These are phyloP conservation scores for Scedosporium boydii DNA, from an alignment of 2,329 filamentous ascomycete genomes.

Conservation along the genomic window DNA sequence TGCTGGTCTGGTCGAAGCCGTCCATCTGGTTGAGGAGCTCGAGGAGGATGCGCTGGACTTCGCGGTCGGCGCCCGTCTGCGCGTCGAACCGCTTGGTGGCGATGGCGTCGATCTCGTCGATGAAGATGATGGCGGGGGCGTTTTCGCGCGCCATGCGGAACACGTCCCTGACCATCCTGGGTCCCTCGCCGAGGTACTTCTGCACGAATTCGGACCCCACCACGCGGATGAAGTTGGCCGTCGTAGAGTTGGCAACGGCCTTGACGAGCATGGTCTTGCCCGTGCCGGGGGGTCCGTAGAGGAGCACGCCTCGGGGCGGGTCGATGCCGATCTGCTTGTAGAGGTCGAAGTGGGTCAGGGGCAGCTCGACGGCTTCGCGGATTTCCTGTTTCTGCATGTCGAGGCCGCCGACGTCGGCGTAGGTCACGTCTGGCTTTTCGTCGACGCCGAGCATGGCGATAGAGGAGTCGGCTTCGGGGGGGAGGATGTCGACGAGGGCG, in stretches of 20 bases:
- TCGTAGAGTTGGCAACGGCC: conserved; percentile 96
- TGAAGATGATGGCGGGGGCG: conserved; percentile 97
- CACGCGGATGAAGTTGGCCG: conserved; percentile 95
- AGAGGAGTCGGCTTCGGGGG: conserved; percentile 96
- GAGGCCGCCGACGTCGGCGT: conserved; percentile 91
- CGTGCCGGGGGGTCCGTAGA: conserved; percentile 92
- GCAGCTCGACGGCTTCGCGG: conserved; percentile 91
- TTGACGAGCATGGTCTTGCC: conserved; percentile 98
- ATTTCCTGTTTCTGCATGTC: conserved; percentile 99
- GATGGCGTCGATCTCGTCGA: conserved; percentile 98
- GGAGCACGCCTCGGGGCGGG: conserved; percentile 86
- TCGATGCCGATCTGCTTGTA: conserved; percentile 99
- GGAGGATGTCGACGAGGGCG: conserved; percentile 93
- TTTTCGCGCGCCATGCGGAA: conserved; percentile 99
- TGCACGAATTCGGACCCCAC: conserved; percentile 98
- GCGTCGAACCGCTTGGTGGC: conserved; percentile 99
- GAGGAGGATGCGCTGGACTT: conserved; percentile 95
- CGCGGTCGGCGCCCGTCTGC: conserved; percentile 93
- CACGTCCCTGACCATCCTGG: conserved; percentile 97
- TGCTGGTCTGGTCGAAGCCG: conserved; percentile 96
- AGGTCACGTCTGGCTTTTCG: conserved; percentile 97
- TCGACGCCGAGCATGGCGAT: conserved; percentile 96
- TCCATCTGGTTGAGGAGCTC: conserved; percentile 99
- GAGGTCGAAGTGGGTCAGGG: conserved; percentile 93
- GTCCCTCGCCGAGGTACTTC: conserved; percentile 95